Evolutionary conservation across 192 early-diverging fungal species (phyloP), one percentile per base, ranked within the genome.

Genomic region (Linderina pennispora): DNA sequence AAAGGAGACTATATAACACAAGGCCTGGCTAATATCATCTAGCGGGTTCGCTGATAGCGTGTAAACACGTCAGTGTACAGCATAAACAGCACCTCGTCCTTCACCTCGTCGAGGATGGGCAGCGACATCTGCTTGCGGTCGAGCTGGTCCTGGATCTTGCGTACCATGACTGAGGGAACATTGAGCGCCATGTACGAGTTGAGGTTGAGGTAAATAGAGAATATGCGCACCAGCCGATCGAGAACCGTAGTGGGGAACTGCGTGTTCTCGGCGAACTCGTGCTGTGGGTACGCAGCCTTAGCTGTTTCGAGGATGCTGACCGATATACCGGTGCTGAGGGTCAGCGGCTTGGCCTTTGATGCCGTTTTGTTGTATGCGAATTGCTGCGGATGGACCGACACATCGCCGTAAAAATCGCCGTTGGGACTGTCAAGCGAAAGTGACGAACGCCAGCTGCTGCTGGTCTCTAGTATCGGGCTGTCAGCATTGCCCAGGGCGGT

Each of bases 61-160:
- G 66, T 70, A 34, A 58, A 70, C 16, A 70, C 66, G 24, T 70
- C 66, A 50, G 58, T 55, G 44, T 63, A 70, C 18, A 70, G 66
- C 66, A 63, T 70, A 23, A 58, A 62, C 26, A 70, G 59, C 5
- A 71, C 52, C 21, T 71, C 67, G 2, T 71, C 67, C 20, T 55
- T n/a, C n/a, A n/a, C n/a, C n/a, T n/a, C n/a, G n/a, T n/a, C n/a
- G n/a, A n/a, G n/a, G n/a, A n/a, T n/a, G 7, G 51, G 58, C 8
- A 69, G 42, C 23, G 66, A 58, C 9, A 69, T 26, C 36, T 69
- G 50, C 33, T 55, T 69, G 28, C 42, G 44, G 40, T 47, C 55
- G 4, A 69, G 59, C 23, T 55, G 43, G 13, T 69, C 66, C 11
- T 59, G 48, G 19, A 69, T 46, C 6, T 55, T 53, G 36, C 58